phyloP scores from a whole-genome alignment of 306 rosid species.

The Trifolium pratense region DNA sequence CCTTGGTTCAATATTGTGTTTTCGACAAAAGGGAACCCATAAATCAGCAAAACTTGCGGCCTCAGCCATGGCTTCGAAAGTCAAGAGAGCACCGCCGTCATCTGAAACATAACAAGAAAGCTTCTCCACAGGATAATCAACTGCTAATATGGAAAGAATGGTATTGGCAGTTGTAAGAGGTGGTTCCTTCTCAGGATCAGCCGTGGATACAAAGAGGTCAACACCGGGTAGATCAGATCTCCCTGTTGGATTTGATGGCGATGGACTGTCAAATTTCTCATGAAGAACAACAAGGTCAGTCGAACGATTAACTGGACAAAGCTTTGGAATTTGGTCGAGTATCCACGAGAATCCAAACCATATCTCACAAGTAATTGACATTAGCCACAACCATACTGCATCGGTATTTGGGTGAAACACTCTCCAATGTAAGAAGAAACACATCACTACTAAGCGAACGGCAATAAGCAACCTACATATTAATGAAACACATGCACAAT shows the following conservation, averaged over 20 bases:
- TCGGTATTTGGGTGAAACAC: constrained; percentile 64
- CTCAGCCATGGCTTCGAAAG: constrained; percentile 67
- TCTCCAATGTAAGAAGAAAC: constrained; percentile 84
- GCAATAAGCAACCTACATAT: constrained; percentile 61
- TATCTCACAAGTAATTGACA: constrained; percentile 56
- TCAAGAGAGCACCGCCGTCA: constrained; percentile 61
- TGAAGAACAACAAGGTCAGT: constrained; percentile 53
- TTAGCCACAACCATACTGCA: constrained; percentile 60
- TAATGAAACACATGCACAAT: not conserved
- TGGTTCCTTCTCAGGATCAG: constrained; percentile 65
- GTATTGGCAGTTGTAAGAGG: constrained; percentile 58
- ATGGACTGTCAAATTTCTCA: constrained; percentile 54
- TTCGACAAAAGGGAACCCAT: constrained; percentile 66
- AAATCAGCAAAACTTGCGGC: constrained; percentile 64
- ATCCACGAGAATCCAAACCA: constrained; percentile 67
- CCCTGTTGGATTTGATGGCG: constrained; percentile 57
- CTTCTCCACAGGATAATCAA: constrained; percentile 64
- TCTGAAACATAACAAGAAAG: constrained; percentile 57
- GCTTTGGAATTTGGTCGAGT: constrained; percentile 57
- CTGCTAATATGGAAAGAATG: constrained; percentile 57
- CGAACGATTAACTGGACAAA: constrained; percentile 47
- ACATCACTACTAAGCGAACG: constrained; percentile 60
- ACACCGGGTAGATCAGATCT: constrained; percentile 56
- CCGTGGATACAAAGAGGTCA: constrained; percentile 57
- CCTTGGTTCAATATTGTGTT: constrained; percentile 58